Percentiles rank a stretch among this genome's conserved stretches.
Evolutionary conservation across 148 eudicot species (phyloP).

Genomic region (Cornus suecica): DNA sequence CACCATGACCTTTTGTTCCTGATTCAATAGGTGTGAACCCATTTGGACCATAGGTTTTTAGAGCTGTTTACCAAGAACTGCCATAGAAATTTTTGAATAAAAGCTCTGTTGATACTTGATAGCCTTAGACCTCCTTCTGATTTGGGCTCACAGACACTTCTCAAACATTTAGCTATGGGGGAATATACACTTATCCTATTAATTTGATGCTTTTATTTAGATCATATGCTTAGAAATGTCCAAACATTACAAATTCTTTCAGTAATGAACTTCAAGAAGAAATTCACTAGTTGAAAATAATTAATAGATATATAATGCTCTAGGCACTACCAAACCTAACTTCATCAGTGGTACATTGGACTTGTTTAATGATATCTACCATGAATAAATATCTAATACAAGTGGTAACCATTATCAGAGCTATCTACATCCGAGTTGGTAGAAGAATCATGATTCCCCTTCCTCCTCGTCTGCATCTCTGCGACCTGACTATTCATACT

Average conservation of each 20-base stretch:
- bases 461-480: constrained; percentile 8
- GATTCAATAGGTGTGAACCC: no score
- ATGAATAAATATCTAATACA: constrained; percentile 1
- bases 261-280: not conserved
- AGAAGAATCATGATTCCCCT: constrained; percentile 6
- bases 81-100: no score
- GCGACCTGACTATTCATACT: constrained; percentile 14
- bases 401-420: constrained; percentile 23
- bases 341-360: not conserved
- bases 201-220: not conserved
- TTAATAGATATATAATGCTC: not conserved
- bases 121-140: no score
- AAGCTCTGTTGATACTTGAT: no score
- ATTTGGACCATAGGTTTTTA: no score
- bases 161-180: no score
- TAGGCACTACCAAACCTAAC: not conserved
- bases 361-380: not conserved
- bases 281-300: not conserved
- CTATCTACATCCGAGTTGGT: constrained; percentile 26
- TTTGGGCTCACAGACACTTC: no score
- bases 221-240: not conserved
- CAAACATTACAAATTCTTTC: not conserved
- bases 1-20: no score
- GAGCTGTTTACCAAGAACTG: no score
- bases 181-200: no score